Base-by-base conservation (phyloP, 2,329 filamentous ascomycete species). In the Trichoderma koningii region DNA sequence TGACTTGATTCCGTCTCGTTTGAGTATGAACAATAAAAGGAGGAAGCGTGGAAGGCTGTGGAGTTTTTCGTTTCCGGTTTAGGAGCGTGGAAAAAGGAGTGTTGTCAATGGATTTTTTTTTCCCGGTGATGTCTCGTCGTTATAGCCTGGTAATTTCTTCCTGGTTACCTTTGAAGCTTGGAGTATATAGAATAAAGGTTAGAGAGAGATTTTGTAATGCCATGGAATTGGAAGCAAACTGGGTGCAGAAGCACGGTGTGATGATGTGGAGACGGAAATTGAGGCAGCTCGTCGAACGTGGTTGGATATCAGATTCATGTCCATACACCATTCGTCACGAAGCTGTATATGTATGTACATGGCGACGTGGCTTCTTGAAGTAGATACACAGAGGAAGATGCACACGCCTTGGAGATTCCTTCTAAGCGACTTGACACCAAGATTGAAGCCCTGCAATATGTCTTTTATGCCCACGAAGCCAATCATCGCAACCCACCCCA, bases 161-260 rank as follows among this genome's bases (percentile, higher is more conserved):
- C 48, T 48, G n/a, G 1, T 47, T 21, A 7, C 44, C 21, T n/a
- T 12, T 26, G 21, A 41, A 48, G 41, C 17, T 41, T 44, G 23
- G 56, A 30, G 12, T 14, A 61, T 42, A 61, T 21, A 41, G 21
- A 30, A 51, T 61, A 61, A 21, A 51, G 30, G 3, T 51, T 50
- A 28, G 34, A 61, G 21, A 26, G 44, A 42, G 30, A 42, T 41
- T 19, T 19, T 12, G 19, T 30, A 19, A n/a, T n/a, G 47, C n/a
- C 30, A 38, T 26, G 55, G 2, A 19, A 26, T 48, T 41, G 28
- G 34, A 48, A 38, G 19, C 45, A 10, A 38, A 2, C 23, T 12
- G 1, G 17, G 7, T 19, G 10, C 30, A 26, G 19, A 52, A 34
- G 9, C 50, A 34, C n/a, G 45, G 34, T 14, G 9, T 34, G 12